Base-by-base conservation (phyloP, 192 early-diverging fungal species). In the Chytriomyces hyalinus region DNA sequence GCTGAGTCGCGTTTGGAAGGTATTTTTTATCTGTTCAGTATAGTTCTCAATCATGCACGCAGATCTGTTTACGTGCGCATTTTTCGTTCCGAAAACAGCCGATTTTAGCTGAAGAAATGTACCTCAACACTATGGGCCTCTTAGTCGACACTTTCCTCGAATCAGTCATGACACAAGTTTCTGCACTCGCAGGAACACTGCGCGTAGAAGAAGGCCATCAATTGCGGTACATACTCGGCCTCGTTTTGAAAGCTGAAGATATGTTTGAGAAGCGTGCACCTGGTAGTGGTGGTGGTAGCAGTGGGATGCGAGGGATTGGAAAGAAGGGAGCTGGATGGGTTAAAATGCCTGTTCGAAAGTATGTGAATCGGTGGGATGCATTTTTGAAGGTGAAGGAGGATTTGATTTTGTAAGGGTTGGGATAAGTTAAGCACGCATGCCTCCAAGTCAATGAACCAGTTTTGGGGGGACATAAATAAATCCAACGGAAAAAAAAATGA, bases 1-100 rank as follows among this genome's bases (percentile, higher is more conserved):
- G 22, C 65, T 91, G 22, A 80, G 80, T 36, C 88, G 86, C 60
- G 82, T 82, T 5, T 91, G 85, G 88, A 88, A 87, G 87, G 89
- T 90, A 69, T 51, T 73, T 73, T 26, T 28, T 80, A 11, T 43
- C 53, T 6, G 15, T 17, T 24, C 62, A 78, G n/a, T 43, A 57
- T 82, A 8, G 26, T 26, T 61, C n/a, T 79, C 24, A 8, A 10
- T 59, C 13, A 24, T 15, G 51, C 59, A 36, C 3, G 46, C 24
- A 22, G 47, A 53, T 6, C 51, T 61, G 45, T 28, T 62, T 28
- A 53, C 74, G 20, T 75, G 3, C 22, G 70, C 7, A 74, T 46
- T 46, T 11, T 17, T 68, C 49, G 17, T 47, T 22, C 0, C 20
- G 11, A 24, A 74, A 63, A 36, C 73, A 85, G 84, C 80, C 81